Conservation (phyloP, 2,329 filamentous ascomycete species). For the Thielaviopsis populi region DNA sequence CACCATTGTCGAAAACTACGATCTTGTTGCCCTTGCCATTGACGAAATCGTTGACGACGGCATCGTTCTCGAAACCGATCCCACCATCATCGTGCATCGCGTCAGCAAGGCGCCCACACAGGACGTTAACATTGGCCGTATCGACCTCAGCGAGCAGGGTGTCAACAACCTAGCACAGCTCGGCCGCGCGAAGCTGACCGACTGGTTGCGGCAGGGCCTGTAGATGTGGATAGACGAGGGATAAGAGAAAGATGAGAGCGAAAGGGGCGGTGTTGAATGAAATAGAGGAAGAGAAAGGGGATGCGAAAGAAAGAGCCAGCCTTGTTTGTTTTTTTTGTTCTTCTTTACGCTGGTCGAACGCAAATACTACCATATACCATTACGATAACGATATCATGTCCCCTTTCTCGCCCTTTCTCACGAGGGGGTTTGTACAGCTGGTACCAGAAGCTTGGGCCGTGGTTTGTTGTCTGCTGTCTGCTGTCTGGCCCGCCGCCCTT, state of each 20-base stretch:
- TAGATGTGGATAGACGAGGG: slow-evolving; percentile 26
- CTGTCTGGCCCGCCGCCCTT: too few species aligned
- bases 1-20: slow-evolving; percentile 97
- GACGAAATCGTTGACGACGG: slow-evolving; percentile 94
- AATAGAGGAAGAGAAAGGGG: not conserved
- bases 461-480: too few species aligned
- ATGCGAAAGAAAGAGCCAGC: slow-evolving; percentile 7
- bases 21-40: slow-evolving; percentile 81
- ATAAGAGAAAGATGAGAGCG: not conserved
- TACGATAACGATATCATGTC: slow-evolving; percentile 2
- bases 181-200: slow-evolving; percentile 78
- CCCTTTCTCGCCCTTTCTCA: not conserved
- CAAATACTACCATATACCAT: slow-evolving; percentile 11
- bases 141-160: slow-evolving; percentile 90
- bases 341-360: not conserved
- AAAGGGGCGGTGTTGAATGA: not conserved
- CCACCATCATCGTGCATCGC: slow-evolving; percentile 79
- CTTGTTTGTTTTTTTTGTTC: slow-evolving; percentile 19
- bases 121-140: slow-evolving; percentile 82
- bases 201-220: slow-evolving; percentile 75
- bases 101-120: slow-evolving; percentile 85
- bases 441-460: not conserved
- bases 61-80: slow-evolving; percentile 93
- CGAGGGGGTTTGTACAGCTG: not conserved
- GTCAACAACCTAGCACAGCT: slow-evolving; percentile 89